A percentile compares a stretch with the other conserved stretches of the same genome.
These are phyloP conservation scores for Cercospora zeina DNA, from an alignment of 2,329 filamentous ascomycete species.

Conservation along the genomic window DNA sequence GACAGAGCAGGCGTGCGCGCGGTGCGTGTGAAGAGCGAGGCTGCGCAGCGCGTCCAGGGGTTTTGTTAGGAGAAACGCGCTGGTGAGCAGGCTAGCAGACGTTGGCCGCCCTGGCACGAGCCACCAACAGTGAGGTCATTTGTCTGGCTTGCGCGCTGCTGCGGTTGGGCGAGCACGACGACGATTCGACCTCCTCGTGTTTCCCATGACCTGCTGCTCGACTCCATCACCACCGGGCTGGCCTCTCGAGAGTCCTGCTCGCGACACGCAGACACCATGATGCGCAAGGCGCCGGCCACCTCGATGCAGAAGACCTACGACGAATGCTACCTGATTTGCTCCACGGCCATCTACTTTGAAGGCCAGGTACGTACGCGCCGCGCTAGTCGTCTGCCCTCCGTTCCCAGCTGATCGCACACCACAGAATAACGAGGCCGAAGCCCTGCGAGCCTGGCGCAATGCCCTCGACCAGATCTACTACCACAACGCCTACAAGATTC, in stretches of 20 bases:
- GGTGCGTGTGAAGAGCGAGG: background rate
- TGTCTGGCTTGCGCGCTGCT: conserved; percentile 2
- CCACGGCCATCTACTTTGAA: conserved; percentile 95
- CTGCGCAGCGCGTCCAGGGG: background rate
- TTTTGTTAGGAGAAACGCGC: background rate
- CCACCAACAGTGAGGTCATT: conserved; percentile 7
- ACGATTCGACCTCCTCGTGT: background rate
- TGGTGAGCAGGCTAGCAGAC: background rate
- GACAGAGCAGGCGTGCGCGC: background rate
- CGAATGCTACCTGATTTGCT: conserved; percentile 91
- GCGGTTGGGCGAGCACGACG: conserved; percentile 11
- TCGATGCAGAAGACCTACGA: conserved; percentile 96
- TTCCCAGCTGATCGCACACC: conserved; percentile 44
- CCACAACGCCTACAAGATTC: conserved; percentile 74
- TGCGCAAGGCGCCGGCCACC: conserved; percentile 60
- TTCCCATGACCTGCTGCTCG: conserved; percentile 3
- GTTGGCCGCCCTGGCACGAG: conserved; percentile 9
- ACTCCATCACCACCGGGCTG: background rate
- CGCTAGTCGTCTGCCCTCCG: background rate
- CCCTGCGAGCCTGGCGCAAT: conserved; percentile 83
- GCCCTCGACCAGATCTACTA: conserved; percentile 88
- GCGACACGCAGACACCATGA: conserved; percentile 28
- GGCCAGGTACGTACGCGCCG: conserved; percentile 63
- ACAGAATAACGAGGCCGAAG: conserved; percentile 87
- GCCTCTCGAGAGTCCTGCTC: conserved; percentile 1